Evolutionary conservation across 106 monocot genomes (phyloP).

Genomic region (Acanthochlamys bracteata): DNA sequence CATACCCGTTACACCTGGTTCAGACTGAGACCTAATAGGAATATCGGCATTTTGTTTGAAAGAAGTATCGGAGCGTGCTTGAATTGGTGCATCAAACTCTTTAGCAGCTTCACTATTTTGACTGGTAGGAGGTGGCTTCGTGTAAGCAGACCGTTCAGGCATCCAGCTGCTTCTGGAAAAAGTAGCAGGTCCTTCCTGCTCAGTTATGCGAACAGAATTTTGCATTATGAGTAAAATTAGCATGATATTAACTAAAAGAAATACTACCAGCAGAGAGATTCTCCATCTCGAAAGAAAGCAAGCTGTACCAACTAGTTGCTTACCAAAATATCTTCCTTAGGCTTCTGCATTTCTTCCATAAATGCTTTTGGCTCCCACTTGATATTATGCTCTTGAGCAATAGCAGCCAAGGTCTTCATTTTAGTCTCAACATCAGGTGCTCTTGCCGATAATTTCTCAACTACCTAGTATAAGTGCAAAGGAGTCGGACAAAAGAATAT

Average conservation of each 20-base stretch:
- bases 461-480: conserved; percentile 28
- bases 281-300: neutral
- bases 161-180: conserved; percentile 23
- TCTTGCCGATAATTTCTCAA: conserved; percentile 78
- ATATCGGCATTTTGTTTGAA: conserved; percentile 6
- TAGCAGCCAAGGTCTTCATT: conserved; percentile 42
- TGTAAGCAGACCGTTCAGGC: conserved; percentile 10
- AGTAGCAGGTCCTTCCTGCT: conserved; percentile 47
- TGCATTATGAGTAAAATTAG: neutral
- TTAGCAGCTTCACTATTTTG: conserved; percentile 12
- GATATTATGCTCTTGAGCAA: conserved; percentile 69
- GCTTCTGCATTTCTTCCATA: conserved; percentile 41
- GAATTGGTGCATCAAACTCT: conserved; percentile 3
- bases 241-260: neutral
- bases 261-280: neutral
- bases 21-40: conserved; percentile 11
- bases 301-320: neutral
- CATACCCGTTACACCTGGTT: conserved; percentile 22
- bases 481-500: too few species aligned
- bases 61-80: neutral
- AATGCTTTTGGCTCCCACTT: conserved; percentile 77
- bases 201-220: conserved; percentile 10
- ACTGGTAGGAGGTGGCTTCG: neutral
- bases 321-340: conserved; percentile 58
- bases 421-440: conserved; percentile 69